Evolutionary conservation across 768 basidiomycete genomes (phyloP), one percentile per base, ranked within the genome.

Genomic region (Gymnopilus dilepis): DNA sequence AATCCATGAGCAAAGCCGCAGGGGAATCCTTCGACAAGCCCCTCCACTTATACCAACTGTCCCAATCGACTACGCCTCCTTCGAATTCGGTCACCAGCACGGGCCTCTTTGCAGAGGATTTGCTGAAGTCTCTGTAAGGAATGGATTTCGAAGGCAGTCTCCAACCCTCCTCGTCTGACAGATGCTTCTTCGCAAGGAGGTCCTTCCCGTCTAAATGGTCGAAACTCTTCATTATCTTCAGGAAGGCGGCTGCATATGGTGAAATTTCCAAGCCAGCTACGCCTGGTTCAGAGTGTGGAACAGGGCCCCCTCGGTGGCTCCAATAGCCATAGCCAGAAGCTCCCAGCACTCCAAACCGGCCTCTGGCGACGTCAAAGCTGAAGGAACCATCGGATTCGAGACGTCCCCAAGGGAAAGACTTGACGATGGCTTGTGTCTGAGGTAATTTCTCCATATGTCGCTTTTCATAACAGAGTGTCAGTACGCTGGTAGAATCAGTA

Each of bases 11-110:
- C 22, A 54, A 40, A 6, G 52, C 21, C 17, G 52, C 52, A 24
- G 52, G 37, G 3, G 37, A 54, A 13, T 54, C 52, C 37, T 54
- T 54, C 37, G 52, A 54, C 2, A 40, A 22, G 19, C 34, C 34
- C 13, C 52, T 54, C 52, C 52, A 54, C 52, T 38, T 34, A 17
- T 54, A 54, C 52, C 52, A 54, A 12, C 37, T 40, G 26, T 40
- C 52, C 52, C 52, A 54, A 40, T 54, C 52, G 8, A 54, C 52
- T 2, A 54, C 52, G 1, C 52, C 52, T 22, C 37, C 52, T 13
- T 40, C 52, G 28, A 54, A 54, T 26, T 26, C 22, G 2, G 52
- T 40, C 6, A 40, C 52, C 34, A 54, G 9, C 6, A 26, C 6
- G 11, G 37, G 52, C 26, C 37, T 37, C 34, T 22, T 54, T 19